Evolutionary conservation across 441 rosid species (phyloP).

Genomic region (Jatropha podagrica): DNA sequence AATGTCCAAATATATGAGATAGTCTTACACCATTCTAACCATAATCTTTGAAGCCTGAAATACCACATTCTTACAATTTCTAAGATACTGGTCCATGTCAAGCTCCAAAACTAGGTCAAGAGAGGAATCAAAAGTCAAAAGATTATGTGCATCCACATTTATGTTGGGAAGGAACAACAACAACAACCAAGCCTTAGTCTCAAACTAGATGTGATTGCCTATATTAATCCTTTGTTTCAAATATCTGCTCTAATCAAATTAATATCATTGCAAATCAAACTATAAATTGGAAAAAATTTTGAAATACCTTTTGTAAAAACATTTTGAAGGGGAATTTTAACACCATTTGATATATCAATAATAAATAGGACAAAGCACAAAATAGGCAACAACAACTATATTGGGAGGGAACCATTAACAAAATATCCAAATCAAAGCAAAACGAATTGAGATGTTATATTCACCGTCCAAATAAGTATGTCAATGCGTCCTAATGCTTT

Average conservation of each 20-base stretch:
- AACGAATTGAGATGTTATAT: not conserved
- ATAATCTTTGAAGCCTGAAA: constrained; percentile 1
- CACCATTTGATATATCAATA: no score
- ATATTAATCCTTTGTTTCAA: no score
- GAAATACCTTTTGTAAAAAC: no score
- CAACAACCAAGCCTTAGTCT: no score
- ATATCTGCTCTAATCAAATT: no score
- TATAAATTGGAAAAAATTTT: no score
- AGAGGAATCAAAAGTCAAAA: not conserved
- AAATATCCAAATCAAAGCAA: not conserved
- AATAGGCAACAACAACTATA: no score
- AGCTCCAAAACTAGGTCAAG: not conserved
- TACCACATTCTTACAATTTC: not conserved
- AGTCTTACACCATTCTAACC: no score
- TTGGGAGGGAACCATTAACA: not conserved
- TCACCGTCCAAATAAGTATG: not conserved
- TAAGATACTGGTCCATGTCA: not conserved
- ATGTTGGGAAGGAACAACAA: not conserved
- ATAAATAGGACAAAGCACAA: no score
- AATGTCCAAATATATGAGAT: not conserved
- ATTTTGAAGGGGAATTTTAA: no score
- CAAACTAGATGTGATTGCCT: no score
- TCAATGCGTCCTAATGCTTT: not conserved
- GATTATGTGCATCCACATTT: not conserved
- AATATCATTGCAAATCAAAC: no score